These are phyloP conservation scores for Drechslera avenae DNA, from an alignment of 2,329 filamentous ascomycete genomes.

Conservation along the genomic window DNA sequence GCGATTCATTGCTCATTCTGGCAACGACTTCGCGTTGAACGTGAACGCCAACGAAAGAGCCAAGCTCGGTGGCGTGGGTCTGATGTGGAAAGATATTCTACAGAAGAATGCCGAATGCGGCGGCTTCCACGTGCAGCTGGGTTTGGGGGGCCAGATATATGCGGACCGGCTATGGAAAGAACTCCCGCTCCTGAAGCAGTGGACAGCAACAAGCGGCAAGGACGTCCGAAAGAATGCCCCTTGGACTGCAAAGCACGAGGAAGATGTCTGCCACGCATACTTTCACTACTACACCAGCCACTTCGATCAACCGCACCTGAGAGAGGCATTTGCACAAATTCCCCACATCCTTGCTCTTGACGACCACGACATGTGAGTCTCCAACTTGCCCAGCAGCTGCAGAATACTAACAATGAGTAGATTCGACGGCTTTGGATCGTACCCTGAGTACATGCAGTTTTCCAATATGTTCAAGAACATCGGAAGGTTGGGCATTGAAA, in stretches of 20 bases:
- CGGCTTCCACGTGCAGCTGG: slow-evolving; percentile 92
- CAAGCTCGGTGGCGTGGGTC: slow-evolving; percentile 83
- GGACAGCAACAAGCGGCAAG: slow-evolving; percentile 90
- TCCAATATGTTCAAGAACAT: slow-evolving; percentile 99
- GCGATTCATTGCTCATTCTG: slow-evolving; percentile 94
- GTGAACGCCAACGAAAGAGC: slow-evolving; percentile 85
- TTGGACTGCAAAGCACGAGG: slow-evolving; percentile 94
- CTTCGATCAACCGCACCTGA: slow-evolving; percentile 92
- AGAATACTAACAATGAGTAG: slow-evolving; percentile 52
- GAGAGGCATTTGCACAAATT: slow-evolving; percentile 97
- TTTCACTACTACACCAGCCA: slow-evolving; percentile 99
- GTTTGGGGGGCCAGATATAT: slow-evolving; percentile 92
- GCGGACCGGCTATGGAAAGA: slow-evolving; percentile 97
- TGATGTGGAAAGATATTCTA: slow-evolving; percentile 99
- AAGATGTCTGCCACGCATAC: slow-evolving; percentile 94
- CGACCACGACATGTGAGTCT: slow-evolving; percentile 93
- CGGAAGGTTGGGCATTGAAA: slow-evolving; percentile 90
- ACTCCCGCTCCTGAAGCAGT: slow-evolving; percentile 89
- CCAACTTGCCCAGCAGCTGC: neutral
- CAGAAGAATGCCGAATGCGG: slow-evolving; percentile 97
- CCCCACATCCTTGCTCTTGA: slow-evolving; percentile 92
- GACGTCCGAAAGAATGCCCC: slow-evolving; percentile 87
- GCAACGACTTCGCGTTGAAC: slow-evolving; percentile 90
- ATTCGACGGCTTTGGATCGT: slow-evolving; percentile 96
- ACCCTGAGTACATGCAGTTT: slow-evolving; percentile 97